Conservation (phyloP, 495 filamentous ascomycete species). For the Xylaria scruposa region DNA sequence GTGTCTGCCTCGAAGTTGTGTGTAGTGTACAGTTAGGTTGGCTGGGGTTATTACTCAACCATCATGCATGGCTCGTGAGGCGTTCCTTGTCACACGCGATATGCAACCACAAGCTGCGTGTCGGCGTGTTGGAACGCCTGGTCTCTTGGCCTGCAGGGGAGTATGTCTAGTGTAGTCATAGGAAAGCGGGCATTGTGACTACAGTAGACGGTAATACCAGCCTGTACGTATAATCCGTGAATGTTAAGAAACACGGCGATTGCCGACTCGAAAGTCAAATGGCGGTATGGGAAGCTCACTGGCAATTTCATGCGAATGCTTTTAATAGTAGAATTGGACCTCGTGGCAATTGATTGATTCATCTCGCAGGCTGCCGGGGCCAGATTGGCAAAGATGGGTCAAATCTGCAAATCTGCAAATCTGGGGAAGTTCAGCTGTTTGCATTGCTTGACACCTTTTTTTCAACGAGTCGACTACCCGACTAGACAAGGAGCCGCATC, state of each 20-base stretch:
- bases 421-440: constrained; percentile 14
- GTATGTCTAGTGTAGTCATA: constrained; percentile 3
- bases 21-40: not conserved
- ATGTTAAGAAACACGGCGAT: not conserved
- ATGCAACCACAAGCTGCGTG: constrained; percentile 6
- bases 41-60: constrained; percentile 9
- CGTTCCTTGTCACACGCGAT: constrained; percentile 13
- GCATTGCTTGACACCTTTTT: not conserved
- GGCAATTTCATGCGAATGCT: not conserved
- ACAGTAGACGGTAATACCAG: not conserved
- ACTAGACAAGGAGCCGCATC: constrained; percentile 17
- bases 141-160: constrained; percentile 12
- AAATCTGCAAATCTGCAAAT: constrained; percentile 21
- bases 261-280: not conserved
- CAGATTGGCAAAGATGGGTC: constrained; percentile 4
- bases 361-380: constrained; percentile 5
- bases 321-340: not conserved
- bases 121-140: constrained; percentile 11
- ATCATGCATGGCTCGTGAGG: constrained; percentile 22
- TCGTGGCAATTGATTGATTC: not conserved
- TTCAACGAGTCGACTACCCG: not conserved
- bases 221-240: not conserved
- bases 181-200: not conserved
- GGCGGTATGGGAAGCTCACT: constrained; percentile 7
- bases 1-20: not conserved